Percentiles rank a stretch among this genome's conserved stretches.
Conservation (phyloP, 805 yeast species). For the Barnettozyma pratensis region DNA sequence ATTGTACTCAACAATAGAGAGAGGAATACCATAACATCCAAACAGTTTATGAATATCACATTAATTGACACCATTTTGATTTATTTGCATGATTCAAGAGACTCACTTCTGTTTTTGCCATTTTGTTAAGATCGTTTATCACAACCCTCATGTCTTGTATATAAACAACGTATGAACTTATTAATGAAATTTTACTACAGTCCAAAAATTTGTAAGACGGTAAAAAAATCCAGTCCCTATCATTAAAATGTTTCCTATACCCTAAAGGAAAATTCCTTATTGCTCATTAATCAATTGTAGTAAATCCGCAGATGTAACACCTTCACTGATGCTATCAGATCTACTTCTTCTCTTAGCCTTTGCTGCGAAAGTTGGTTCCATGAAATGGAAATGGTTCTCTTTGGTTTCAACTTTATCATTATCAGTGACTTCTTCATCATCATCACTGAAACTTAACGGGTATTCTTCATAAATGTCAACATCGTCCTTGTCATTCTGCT, state of each 20-base stretch:
- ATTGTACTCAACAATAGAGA: constrained; percentile 37
- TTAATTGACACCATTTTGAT: background rate
- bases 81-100: background rate
- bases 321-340: constrained; percentile 14
- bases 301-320: constrained; percentile 19
- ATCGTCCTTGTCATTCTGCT: constrained; percentile 5
- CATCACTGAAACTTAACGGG: constrained; percentile 22
- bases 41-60: no score
- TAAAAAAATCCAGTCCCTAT: background rate
- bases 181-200: no score
- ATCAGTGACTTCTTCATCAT: constrained; percentile 21
- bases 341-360: constrained; percentile 12
- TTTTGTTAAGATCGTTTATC: no score
- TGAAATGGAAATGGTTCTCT: constrained; percentile 12
- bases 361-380: constrained; percentile 25
- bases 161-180: no score
- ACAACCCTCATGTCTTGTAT: background rate
- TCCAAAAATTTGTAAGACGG: background rate
- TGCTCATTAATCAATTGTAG: constrained; percentile 19
- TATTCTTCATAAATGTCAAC: constrained; percentile 14
- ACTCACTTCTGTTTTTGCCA: no score
- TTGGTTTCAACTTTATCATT: constrained; percentile 17
- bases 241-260: background rate
- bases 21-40: no score
- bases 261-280: background rate